These are phyloP conservation scores for Psilocybe cubensis DNA, from an alignment of 768 basidiomycete genomes.

Conservation along the genomic window DNA sequence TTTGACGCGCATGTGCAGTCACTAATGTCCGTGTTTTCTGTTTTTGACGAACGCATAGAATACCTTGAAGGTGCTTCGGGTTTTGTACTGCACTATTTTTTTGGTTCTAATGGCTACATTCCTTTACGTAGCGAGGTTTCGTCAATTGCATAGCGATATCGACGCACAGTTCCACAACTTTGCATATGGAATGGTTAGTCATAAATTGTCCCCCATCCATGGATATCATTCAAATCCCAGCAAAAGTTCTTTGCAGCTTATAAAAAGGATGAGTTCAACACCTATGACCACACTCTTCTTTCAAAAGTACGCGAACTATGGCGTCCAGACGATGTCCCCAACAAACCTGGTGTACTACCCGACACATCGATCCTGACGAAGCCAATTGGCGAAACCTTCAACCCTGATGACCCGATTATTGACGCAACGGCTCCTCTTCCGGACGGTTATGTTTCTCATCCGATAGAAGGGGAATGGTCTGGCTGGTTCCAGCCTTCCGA, in stretches of 20 bases:
- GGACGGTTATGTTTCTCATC: neutral
- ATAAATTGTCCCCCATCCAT: neutral
- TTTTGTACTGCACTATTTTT: neutral
- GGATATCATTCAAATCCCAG: neutral
- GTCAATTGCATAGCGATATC: constrained; percentile 8
- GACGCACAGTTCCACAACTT: constrained; percentile 8
- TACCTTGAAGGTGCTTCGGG: constrained; percentile 2
- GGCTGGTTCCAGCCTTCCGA: neutral
- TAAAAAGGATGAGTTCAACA: constrained; percentile 8
- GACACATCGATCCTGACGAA: constrained; percentile 9
- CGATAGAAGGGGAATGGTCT: constrained; percentile 6
- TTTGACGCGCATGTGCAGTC: neutral
- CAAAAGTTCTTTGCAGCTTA: constrained; percentile 6
- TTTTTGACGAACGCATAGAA: constrained; percentile 6
- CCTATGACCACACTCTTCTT: constrained; percentile 3
- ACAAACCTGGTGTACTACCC: neutral
- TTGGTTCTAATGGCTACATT: neutral
- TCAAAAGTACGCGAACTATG: neutral
- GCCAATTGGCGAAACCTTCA: neutral
- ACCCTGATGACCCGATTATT: neutral
- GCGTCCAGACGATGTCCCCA: neutral
- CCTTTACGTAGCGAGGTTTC: constrained; percentile 1
- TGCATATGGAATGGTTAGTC: constrained; percentile 10
- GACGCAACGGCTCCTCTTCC: neutral
- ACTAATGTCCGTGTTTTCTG: constrained; percentile 6